Evolutionary conservation across 768 basidiomycete genomes (phyloP), one percentile per base, ranked within the genome.

Genomic region (Hygrophoropsis aurantiaca): DNA sequence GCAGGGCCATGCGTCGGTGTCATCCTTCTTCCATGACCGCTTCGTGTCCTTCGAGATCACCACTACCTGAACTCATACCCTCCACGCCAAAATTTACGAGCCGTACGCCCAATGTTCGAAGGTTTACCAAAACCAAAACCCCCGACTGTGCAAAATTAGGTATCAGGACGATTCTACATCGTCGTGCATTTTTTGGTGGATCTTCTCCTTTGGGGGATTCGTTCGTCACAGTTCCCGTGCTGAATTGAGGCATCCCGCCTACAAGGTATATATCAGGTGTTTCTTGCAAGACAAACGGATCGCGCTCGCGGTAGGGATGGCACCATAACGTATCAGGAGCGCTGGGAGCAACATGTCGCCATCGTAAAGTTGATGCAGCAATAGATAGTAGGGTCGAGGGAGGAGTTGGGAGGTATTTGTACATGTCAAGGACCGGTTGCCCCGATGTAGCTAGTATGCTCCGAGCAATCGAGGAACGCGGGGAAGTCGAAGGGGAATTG

Each of bases 281-380:
- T 60, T 85, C 78, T n/a, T 70, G 57, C 25, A 99, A 75, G 46
- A 97, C 74, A 69, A 99, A 99, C 0, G 97, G 97, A 61, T 99
- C 97, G 15, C 74, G 71, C 23, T 80, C 74, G 41, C 87, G 81
- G 71, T 87, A 98, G 15, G 97, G 97, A 64, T 97, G 94, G 58
- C 97, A 97, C 94, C 94, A 97, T 3, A 99, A 77, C 1, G 97
- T 99, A 67, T 99, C 97, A 21, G 97, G 97, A 20, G 95, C 95
- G 7, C 97, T 98, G 3, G 97, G 97, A n/a, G 97, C 94, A 64
- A 97, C 82, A 70, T 98, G 95, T 48, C 94, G 74, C 97, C 95
- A 99, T 56, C 76, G 80, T 26, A 99, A 74, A 10, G 93, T 94
- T 34, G 85, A 74, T 58, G 84, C 79, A 9, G 90, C 79, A 50